Evolutionary conservation across 2,329 filamentous ascomycete genomes (phyloP), one percentile per base, ranked within the genome.

Genomic region (Aspergillaceae sp.): DNA sequence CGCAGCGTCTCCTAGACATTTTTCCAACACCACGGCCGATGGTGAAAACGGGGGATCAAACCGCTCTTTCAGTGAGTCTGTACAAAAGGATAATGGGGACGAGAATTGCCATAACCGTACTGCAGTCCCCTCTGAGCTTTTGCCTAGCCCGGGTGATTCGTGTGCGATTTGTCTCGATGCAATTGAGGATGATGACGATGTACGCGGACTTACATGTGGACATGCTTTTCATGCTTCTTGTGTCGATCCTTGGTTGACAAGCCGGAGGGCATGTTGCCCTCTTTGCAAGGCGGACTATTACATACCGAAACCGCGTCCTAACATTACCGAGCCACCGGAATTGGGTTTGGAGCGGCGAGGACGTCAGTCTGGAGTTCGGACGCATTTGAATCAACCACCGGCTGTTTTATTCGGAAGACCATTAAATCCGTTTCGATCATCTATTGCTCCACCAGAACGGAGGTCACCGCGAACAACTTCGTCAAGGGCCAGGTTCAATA

Each of bases 251-350:
- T 98, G 92, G 92, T 73, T 98, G 52, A 98, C 92, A 7, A 90
- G 86, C 61, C 82, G 92, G 52, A 84, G 91, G 54, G 92, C 92
- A 28, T 97, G 91, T 73, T 98, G 92, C 65, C 92, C 92, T 4
- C 82, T 98, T 5, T 98, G 92, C 75, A 98, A 98, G 71, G 87
- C 91, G 36, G 92, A 98, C 63, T 98, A 97, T 67, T 97, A 94
- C 66, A 84, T 88, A 2, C 91, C 92, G 0, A 97, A 97, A 69
- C 87, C 89, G 43, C 85, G 88, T 10, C 75, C 86, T 3, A 79
- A 82, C 50, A 74, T 69, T 43, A 48, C 54, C 38, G 65, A 62
- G 40, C 43, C 1, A 19, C 19, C 51, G 11, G 43, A 51, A 7
- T 42, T 59, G 36, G 58, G 57, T 36, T 49, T 51, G 42, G 68